Percentiles rank a stretch among this genome's conserved stretches.
phyloP scores from a whole-genome alignment of 768 basidiomycete genomes.

The Tulasnella sp. region DNA sequence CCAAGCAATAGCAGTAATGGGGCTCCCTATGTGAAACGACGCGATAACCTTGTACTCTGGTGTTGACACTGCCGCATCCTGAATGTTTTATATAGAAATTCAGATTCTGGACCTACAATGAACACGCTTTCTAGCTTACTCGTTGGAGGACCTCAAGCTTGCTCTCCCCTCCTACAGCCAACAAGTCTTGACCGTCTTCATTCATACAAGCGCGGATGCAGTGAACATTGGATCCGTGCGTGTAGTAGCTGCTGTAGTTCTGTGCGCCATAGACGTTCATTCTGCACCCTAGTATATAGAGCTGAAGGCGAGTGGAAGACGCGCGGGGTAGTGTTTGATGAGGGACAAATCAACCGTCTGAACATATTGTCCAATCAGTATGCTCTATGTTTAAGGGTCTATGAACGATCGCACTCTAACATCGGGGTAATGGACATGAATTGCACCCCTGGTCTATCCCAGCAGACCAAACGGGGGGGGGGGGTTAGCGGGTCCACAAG shows the following conservation, averaged over 20 bases:
- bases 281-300: too few relatives aligned
- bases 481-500: too few relatives aligned
- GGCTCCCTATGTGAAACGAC: conserved; percentile 59
- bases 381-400: too few relatives aligned
- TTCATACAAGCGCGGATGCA: conserved; percentile 51
- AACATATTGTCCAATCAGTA: too few relatives aligned
- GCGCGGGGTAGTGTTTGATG: too few relatives aligned
- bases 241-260: background rate
- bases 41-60: conserved; percentile 42
- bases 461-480: too few relatives aligned
- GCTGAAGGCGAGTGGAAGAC: too few relatives aligned
- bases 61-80: conserved; percentile 30
- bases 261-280: too few relatives aligned
- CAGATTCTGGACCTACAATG: background rate
- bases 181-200: conserved; percentile 52
- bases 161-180: conserved; percentile 65
- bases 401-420: too few relatives aligned
- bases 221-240: conserved; percentile 35
- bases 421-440: too few relatives aligned
- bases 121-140: conserved; percentile 3
- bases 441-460: too few relatives aligned
- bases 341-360: too few relatives aligned
- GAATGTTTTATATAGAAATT: background rate
- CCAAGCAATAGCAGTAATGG: conserved; percentile 68
- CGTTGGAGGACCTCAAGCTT: conserved; percentile 52